Base-by-base conservation (phyloP, 2,329 filamentous ascomycete genomes). In the Ophiostoma himal-ulmi region DNA sequence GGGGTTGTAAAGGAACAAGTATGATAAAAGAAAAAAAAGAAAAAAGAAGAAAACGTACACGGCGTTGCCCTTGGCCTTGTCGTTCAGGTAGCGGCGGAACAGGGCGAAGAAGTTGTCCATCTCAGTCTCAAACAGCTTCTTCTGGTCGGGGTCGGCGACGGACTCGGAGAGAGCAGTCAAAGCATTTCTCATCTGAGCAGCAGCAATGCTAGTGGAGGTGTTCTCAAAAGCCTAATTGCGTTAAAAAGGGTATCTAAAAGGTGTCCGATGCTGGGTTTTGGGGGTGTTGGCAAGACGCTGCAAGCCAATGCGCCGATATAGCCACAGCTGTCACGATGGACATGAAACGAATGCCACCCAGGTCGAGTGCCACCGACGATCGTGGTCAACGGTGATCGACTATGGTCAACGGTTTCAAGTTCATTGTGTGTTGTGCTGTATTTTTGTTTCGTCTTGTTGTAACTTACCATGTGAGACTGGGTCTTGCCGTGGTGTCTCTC, bases 101-200 rank as follows among this genome's bases (percentile, higher is more conserved):
- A 99, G 91, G 73, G 93, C 91, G 80, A 99, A 99, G 87, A 99
- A 99, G 89, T 99, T 99, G 88, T 99, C 95, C 94, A 97, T 98
- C 84, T 99, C 94, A 5, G 94, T 96, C 84, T 98, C 94, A 81
- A 98, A 98, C 75, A 96, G 89, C 92, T 97, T 94, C 82, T 92
- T 92, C 80, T 91, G 83, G 73, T 89, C 84, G 70, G 91, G 86
- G 79, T 98, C 93, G 77, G 89, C 87, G 79, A 97, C 94, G 11
- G 90, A 91, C 83, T 99, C 95, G 76, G 92, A 87, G 74, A 99
- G 90, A 81, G 90, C 89, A 80, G 97, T 98, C 80, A 99, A 86
- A 73, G 93, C 87, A 87, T 99, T 99, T 82, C 95, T 93, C 95
- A 99, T 99, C 85, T 99, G 95, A 72, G 94, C 96, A 70, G 95